Percentiles rank a stretch among this genome's conserved stretches.
These are phyloP conservation scores for Fusarium ambrosium DNA, from an alignment of 2,329 filamentous ascomycete species.

Conservation along the genomic window DNA sequence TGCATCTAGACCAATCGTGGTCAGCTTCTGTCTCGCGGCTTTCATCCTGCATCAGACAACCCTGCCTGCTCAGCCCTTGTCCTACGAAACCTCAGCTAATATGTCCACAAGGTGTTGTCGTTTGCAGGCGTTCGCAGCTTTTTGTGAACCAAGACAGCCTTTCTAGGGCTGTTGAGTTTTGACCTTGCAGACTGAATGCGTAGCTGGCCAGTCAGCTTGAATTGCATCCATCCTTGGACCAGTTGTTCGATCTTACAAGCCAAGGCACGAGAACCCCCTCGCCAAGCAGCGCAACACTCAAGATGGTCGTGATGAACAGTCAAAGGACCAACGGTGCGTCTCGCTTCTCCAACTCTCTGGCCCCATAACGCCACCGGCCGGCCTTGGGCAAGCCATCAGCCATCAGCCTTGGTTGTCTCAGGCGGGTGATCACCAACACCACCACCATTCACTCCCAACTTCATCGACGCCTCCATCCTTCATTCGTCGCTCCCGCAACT, in stretches of 20 bases:
- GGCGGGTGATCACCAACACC: slow-evolving; percentile 46
- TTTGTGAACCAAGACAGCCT: slow-evolving; percentile 14
- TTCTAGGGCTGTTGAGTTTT: slow-evolving; percentile 21
- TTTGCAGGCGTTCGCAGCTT: slow-evolving; percentile 35
- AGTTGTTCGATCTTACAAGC: slow-evolving; percentile 7
- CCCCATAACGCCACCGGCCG: slow-evolving; percentile 31
- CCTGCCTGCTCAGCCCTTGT: slow-evolving; percentile 23
- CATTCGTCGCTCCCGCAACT: slow-evolving; percentile 35
- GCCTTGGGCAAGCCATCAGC: slow-evolving; percentile 27
- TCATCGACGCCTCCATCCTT: slow-evolving; percentile 34
- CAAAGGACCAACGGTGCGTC: slow-evolving; percentile 1
- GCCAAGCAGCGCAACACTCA: slow-evolving; percentile 17
- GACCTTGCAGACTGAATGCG: slow-evolving; percentile 11
- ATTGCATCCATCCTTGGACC: slow-evolving; percentile 18
- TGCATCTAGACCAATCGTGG: slow-evolving; percentile 25
- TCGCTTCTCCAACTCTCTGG: slow-evolving; percentile 21
- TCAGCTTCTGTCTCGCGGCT: slow-evolving; percentile 7
- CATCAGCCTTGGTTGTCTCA: slow-evolving; percentile 45
- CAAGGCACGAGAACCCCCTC: slow-evolving; percentile 18
- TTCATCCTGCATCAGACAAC: slow-evolving; percentile 22
- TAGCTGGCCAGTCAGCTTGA: slow-evolving; percentile 12
- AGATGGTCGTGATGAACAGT: background rate
- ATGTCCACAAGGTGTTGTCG: slow-evolving; percentile 4
- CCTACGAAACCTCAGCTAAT: slow-evolving; percentile 14
- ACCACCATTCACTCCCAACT: slow-evolving; percentile 36